A percentile compares a stretch with the other conserved stretches of the same genome.
phyloP scores from a whole-genome alignment of 208 protist genomes.

The Wallacemonas sp. region DNA sequence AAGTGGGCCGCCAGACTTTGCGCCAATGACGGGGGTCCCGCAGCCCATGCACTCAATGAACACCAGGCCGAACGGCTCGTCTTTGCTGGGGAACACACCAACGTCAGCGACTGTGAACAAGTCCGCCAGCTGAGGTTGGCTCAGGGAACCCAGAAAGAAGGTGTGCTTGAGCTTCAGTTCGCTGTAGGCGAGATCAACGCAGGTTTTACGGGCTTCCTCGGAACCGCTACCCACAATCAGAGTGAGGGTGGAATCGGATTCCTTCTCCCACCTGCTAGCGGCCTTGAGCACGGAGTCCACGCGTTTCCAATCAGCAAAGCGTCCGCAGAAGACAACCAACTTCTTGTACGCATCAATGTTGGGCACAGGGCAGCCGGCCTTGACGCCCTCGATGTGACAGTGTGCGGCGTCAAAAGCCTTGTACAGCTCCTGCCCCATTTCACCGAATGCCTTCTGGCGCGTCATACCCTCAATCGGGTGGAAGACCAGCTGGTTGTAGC shows the following conservation, averaged over 20 bases:
- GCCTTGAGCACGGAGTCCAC: conserved; percentile 62
- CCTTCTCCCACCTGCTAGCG: conserved; percentile 60
- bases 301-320: conserved; percentile 81
- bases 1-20: conserved; percentile 75
- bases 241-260: conserved; percentile 48
- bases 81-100: conserved; percentile 75
- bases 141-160: conserved; percentile 70
- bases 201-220: conserved; percentile 46
- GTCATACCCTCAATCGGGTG: conserved; percentile 58
- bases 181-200: conserved; percentile 70
- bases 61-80: conserved; percentile 79
- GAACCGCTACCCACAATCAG: conserved; percentile 64
- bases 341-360: conserved; percentile 61
- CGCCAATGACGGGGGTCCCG: conserved; percentile 75
- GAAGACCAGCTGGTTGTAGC: conserved; percentile 80
- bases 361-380: conserved; percentile 33
- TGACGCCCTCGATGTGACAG: conserved; percentile 26
- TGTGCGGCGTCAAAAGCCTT: conserved; percentile 39
- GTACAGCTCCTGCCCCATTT: conserved; percentile 62
- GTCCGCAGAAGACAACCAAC: conserved; percentile 73
- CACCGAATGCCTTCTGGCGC: conserved; percentile 55
- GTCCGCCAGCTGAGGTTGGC: conserved; percentile 59
- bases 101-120: conserved; percentile 62
- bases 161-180: conserved; percentile 57
- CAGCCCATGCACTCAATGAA: conserved; percentile 87